Percentiles rank a stretch among this genome's conserved stretches.
phyloP scores from a whole-genome alignment of 2,329 filamentous ascomycete species.

The Parasarocladium wereldwijsianum region DNA sequence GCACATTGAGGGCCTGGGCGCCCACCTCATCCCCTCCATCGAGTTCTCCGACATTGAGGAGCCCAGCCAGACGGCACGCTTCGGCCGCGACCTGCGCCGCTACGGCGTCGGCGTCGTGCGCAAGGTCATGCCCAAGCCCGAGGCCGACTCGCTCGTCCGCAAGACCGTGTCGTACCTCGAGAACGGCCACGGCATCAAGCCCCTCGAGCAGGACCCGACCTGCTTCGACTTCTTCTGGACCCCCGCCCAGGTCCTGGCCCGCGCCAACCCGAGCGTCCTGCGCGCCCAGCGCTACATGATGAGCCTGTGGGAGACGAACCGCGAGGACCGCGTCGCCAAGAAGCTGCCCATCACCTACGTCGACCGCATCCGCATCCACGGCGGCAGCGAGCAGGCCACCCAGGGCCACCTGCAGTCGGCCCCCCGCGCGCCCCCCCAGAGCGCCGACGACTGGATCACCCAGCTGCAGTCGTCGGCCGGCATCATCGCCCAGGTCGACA shows the following conservation, averaged over 20 bases:
- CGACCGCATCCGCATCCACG: slow-evolving; percentile 53
- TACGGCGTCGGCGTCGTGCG: slow-evolving; percentile 52
- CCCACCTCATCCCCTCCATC: slow-evolving; percentile 39
- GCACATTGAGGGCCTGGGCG: slow-evolving; percentile 33
- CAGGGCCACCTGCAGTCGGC: slow-evolving; percentile 7
- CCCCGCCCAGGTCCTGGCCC: slow-evolving; percentile 52
- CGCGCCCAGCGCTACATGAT: slow-evolving; percentile 52
- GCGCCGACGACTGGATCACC: slow-evolving; percentile 22
- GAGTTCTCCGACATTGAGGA: slow-evolving; percentile 35
- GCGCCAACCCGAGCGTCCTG: slow-evolving; percentile 49
- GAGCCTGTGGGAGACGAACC: slow-evolving; percentile 44
- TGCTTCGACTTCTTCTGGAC: slow-evolving; percentile 67
- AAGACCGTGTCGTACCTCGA: slow-evolving; percentile 41
- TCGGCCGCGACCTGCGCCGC: slow-evolving; percentile 41
- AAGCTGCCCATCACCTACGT: slow-evolving; percentile 52
- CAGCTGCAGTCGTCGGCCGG: slow-evolving; percentile 28
- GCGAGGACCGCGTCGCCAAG: slow-evolving; percentile 42
- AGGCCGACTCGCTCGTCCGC: slow-evolving; percentile 43
- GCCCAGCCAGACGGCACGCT: slow-evolving; percentile 33
- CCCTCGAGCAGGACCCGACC: slow-evolving; percentile 35
- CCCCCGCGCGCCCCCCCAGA: slow-evolving; percentile 11
- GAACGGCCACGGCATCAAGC: slow-evolving; percentile 13
- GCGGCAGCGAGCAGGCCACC: slow-evolving; percentile 18
- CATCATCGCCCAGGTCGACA: slow-evolving; percentile 53
- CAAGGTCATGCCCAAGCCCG: slow-evolving; percentile 41